Evolutionary conservation across 2,329 filamentous ascomycete genomes (phyloP), one percentile per base, ranked within the genome.

Genomic region (Dactylellina drechsleri): DNA sequence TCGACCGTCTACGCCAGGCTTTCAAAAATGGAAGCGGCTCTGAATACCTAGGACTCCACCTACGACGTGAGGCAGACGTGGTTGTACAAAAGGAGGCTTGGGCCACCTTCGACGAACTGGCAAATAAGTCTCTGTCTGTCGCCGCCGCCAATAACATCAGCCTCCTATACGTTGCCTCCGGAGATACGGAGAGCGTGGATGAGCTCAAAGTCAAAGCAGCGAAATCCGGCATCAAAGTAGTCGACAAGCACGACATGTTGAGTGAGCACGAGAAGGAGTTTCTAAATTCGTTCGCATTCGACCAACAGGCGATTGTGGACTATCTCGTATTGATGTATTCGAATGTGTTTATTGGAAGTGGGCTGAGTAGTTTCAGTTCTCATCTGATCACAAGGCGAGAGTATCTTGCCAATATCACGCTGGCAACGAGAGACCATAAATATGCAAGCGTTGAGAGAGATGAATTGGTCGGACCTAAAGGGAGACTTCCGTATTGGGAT

Each of bases 11-110:
- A 82, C 79, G 79, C 36, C 56, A 78, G 52, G 79, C 80, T 36
- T 6, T 57, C 6, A 40, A 45, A 10, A 20, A 10, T 1, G 40
- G 2, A 7, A 31, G 56, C 3, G n/a, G 41, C 13, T 7, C 23
- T 3, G 72, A 75, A 4, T 84, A 82, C 74, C 78, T 82, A 1
- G 84, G 84, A 2, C 80, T 85, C 8, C 85, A 86, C 75, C 79
- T 86, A 3, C 81, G 84, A n/a, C 84, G 84, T 4, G 84, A 85
- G 77, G 82, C 79, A 65, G 84, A 85, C 66, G 58, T 50, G 65
- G 53, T 31, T 20, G 52, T 4, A 31, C 40, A n/a, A 67, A 54
- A 16, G n/a, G 53, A 47, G 13, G 4, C 4, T 10, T 47, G 43
- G 43, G 43, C 43, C 5, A 47, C 43, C 13, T 47, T n/a, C 13